Conservation (phyloP, 345 rosid species). For the Physaria fendleri region DNA sequence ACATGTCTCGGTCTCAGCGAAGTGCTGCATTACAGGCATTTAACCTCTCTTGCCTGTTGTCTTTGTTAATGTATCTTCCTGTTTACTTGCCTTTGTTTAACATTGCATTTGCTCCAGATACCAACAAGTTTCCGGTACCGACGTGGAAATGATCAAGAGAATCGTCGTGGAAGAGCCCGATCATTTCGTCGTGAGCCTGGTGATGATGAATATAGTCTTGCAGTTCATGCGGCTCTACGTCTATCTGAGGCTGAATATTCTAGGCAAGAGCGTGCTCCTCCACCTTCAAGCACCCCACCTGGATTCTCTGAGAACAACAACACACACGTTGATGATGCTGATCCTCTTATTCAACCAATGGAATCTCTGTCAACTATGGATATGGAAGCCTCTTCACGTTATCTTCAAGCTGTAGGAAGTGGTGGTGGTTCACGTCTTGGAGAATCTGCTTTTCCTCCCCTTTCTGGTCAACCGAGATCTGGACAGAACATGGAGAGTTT, state of each 20-base stretch:
- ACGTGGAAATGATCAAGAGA: constrained; percentile 38
- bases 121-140: constrained; percentile 88
- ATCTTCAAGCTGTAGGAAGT: constrained; percentile 80
- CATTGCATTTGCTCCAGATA: constrained; percentile 39
- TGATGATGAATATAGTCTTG: constrained; percentile 32
- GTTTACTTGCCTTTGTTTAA: constrained; percentile 3
- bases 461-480: constrained; percentile 43
- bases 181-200: constrained; percentile 63
- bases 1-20: constrained; percentile 88
- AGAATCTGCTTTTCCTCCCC: constrained; percentile 93
- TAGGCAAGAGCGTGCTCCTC: constrained; percentile 31
- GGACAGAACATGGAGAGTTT: constrained; percentile 42
- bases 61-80: neutral
- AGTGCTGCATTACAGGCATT: constrained; percentile 90
- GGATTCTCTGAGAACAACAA: constrained; percentile 35
- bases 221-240: constrained; percentile 29
- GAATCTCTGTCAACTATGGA: constrained; percentile 22
- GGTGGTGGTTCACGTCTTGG: constrained; percentile 42
- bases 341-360: constrained; percentile 52
- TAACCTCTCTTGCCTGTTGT: neutral
- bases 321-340: constrained; percentile 31
- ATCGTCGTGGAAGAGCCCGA: constrained; percentile 68
- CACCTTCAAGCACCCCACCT: constrained; percentile 40
- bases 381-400: constrained; percentile 41
- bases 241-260: constrained; percentile 28